These are phyloP conservation scores for Tuber brumale DNA, from an alignment of 495 filamentous ascomycete species.

Conservation along the genomic window DNA sequence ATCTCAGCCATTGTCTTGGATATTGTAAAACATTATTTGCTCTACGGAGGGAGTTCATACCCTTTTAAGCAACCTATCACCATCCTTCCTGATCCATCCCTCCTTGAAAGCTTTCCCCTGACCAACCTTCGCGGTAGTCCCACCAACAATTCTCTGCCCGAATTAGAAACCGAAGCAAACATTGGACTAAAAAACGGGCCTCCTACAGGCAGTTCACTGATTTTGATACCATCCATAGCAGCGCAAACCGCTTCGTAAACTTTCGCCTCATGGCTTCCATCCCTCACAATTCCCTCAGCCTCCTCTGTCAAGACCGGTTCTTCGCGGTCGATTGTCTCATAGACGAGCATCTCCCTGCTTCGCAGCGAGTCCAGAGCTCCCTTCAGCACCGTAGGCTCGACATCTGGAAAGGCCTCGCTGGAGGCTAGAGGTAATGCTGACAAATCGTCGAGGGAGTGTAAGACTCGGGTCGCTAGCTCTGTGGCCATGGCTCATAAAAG, in stretches of 20 bases:
- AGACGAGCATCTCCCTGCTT: conserved; percentile 76
- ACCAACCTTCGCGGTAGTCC: conserved; percentile 80
- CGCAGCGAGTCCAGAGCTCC: conserved; percentile 77
- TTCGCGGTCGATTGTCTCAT: conserved; percentile 74
- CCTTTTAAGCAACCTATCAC: conserved; percentile 50
- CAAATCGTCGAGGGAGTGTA: conserved; percentile 58
- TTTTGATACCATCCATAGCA: conserved; percentile 69
- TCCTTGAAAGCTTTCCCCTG: conserved; percentile 93
- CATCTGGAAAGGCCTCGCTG: conserved; percentile 65
- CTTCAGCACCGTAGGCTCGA: conserved; percentile 67
- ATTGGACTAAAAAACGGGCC: conserved; percentile 22
- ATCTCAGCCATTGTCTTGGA: conserved; percentile 18
- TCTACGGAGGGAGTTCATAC: conserved; percentile 5
- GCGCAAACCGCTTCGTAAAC: conserved; percentile 80
- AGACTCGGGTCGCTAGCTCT: conserved; percentile 59
- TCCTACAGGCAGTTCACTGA: conserved; percentile 61
- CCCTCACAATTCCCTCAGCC: conserved; percentile 65
- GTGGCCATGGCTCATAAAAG: conserved; percentile 46
- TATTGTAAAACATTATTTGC: background rate
- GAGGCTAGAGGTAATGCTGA: conserved; percentile 62
- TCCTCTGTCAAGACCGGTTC: conserved; percentile 71
- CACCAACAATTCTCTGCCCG: conserved; percentile 58
- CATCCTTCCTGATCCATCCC: conserved; percentile 90
- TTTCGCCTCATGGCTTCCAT: conserved; percentile 90
- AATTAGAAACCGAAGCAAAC: conserved; percentile 19